These are phyloP conservation scores for Hypoxylon lienhwacheense DNA, from an alignment of 495 filamentous ascomycete species.

Conservation along the genomic window DNA sequence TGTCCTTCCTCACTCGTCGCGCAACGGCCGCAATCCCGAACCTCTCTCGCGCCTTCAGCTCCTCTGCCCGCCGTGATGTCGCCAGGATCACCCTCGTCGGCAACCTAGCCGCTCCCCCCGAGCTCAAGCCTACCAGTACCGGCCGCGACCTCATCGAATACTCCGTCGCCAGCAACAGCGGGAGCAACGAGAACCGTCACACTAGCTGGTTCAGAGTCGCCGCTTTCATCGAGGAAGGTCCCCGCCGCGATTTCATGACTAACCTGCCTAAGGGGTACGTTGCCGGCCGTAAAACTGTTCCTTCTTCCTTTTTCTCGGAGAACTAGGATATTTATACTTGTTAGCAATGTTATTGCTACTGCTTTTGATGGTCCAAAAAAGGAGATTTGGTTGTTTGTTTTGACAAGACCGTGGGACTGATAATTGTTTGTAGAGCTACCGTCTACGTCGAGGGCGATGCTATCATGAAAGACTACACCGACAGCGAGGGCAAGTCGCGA, in stretches of 20 bases:
- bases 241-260: constrained; percentile 64
- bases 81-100: constrained; percentile 71
- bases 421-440: constrained; percentile 43
- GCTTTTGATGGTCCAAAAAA: no score
- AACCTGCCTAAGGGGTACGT: constrained; percentile 78
- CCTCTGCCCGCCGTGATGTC: constrained; percentile 60
- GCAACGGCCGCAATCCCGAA: constrained; percentile 44
- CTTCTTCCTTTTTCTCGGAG: background rate
- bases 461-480: constrained; percentile 60
- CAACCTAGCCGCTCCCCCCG: constrained; percentile 69
- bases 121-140: constrained; percentile 63
- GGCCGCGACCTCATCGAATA: constrained; percentile 72
- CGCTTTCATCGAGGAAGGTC: constrained; percentile 62
- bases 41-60: constrained; percentile 57
- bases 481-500: constrained; percentile 63
- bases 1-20: constrained; percentile 46
- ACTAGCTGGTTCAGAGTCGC: constrained; percentile 78
- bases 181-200: constrained; percentile 60
- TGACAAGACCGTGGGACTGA: constrained; percentile 5
- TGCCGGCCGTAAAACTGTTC: background rate
- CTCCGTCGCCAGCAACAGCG: constrained; percentile 61
- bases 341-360: no score
- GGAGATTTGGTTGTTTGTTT: no score
- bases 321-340: no score
- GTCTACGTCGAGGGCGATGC: constrained; percentile 77